Evolutionary conservation across 2,329 filamentous ascomycete genomes (phyloP).

Genomic region (Alternaria longipes): DNA sequence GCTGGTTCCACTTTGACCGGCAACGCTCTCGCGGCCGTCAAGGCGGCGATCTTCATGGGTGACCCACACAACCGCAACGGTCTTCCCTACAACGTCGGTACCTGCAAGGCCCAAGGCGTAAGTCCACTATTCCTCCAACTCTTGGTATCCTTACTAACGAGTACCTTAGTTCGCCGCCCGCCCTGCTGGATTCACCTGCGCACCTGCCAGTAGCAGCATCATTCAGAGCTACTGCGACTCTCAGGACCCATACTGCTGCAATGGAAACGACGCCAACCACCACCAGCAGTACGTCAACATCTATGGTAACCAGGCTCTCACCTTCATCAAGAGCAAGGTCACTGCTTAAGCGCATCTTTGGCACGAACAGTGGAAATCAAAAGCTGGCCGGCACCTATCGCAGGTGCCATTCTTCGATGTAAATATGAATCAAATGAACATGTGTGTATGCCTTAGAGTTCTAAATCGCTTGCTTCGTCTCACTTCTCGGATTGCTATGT

Average conservation of each 20-base stretch:
- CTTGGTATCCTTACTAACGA: conserved; percentile 5
- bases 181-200: conserved; percentile 65
- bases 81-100: conserved; percentile 68
- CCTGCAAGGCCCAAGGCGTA: conserved; percentile 67
- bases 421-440: conserved; percentile 8
- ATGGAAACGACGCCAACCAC: conserved; percentile 66
- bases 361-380: neutral
- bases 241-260: conserved; percentile 72
- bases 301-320: conserved; percentile 67
- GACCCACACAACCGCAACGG: conserved; percentile 67
- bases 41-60: conserved; percentile 72
- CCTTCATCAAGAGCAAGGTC: conserved; percentile 67
- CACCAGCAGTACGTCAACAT: conserved; percentile 70
- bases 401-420: conserved; percentile 2
- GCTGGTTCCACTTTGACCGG: conserved; percentile 58
- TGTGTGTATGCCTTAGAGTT: conserved; percentile 2
- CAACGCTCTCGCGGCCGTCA: conserved; percentile 64
- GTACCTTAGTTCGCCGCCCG: conserved; percentile 66
- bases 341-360: conserved; percentile 35
- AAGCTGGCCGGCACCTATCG: neutral
- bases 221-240: conserved; percentile 73
- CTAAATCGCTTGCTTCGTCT: neutral
- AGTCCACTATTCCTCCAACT: conserved; percentile 39
- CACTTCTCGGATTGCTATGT: neutral
- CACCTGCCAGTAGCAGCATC: conserved; percentile 60